A percentile compares a stretch with the other conserved stretches of the same genome.
Conservation (phyloP, 805 yeast species). For the Metschnikowia vanudenii region DNA sequence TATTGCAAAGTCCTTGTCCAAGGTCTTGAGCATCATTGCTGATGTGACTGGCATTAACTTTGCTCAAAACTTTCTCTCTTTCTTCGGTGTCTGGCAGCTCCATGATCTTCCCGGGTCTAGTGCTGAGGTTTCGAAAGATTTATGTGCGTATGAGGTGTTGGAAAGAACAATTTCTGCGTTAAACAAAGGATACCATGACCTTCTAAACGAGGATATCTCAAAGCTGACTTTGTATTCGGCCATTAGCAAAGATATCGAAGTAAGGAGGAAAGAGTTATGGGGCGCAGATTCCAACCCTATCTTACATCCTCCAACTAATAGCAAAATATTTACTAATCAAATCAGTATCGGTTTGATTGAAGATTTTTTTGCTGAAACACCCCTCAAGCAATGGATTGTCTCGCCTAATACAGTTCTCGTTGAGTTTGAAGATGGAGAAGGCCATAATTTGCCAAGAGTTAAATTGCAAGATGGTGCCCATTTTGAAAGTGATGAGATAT, state of each 20-base stretch:
- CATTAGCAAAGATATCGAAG: constrained; percentile 25
- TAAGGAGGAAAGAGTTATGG: constrained; percentile 15
- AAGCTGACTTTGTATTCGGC: constrained; percentile 22
- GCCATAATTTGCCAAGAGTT: background rate
- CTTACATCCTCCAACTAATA: background rate
- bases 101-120: constrained; percentile 16
- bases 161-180: constrained; percentile 25
- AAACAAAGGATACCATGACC: constrained; percentile 29
- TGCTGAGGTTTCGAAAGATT: constrained; percentile 23
- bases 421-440: constrained; percentile 8
- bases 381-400: constrained; percentile 32
- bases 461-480: background rate
- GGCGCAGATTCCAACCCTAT: background rate
- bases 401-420: constrained; percentile 25
- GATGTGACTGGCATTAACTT: constrained; percentile 47
- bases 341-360: constrained; percentile 23
- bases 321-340: constrained; percentile 3
- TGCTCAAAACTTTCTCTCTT: constrained; percentile 44
- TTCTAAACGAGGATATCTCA: constrained; percentile 22
- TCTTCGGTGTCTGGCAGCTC: constrained; percentile 44
- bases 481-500: constrained; percentile 1
- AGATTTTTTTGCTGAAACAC: constrained; percentile 28
- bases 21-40: constrained; percentile 24
- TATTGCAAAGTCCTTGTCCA: constrained; percentile 20
- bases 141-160: constrained; percentile 34